Conservation (phyloP, 108 stramenopile genomes). For the Chaetoceros muelleri region DNA sequence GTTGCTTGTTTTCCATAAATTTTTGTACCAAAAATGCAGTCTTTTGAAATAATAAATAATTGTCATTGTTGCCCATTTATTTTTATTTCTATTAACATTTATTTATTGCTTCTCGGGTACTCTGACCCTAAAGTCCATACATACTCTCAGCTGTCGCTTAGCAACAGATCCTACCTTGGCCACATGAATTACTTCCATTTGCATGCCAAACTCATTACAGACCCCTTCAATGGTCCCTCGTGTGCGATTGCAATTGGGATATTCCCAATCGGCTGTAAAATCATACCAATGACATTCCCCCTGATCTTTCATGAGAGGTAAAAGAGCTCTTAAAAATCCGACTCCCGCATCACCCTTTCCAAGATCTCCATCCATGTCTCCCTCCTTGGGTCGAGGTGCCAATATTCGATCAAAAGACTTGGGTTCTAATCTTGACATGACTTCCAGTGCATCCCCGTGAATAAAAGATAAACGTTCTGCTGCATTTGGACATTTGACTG, state of each 20-base stretch:
- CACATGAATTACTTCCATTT: slow-evolving; percentile 58
- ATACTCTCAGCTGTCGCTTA: slow-evolving; percentile 73
- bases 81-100: too few species aligned
- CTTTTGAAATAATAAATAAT: too few species aligned
- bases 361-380: slow-evolving; percentile 65
- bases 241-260: slow-evolving; percentile 52
- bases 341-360: slow-evolving; percentile 61
- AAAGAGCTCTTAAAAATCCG: slow-evolving; percentile 39
- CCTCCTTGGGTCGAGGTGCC: slow-evolving; percentile 80
- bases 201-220: slow-evolving; percentile 35
- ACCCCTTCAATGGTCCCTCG: slow-evolving; percentile 32
- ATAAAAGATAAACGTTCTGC: slow-evolving; percentile 54
- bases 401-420: slow-evolving; percentile 59
- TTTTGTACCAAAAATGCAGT: too few species aligned
- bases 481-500: slow-evolving; percentile 58
- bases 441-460: slow-evolving; percentile 63
- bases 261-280: slow-evolving; percentile 72
- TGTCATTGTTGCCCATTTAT: too few species aligned
- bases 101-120: too few species aligned
- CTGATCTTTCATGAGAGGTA: slow-evolving; percentile 56
- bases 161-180: slow-evolving; percentile 73
- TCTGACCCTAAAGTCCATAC: slow-evolving; percentile 58
- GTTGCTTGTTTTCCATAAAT: too few species aligned
- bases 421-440: slow-evolving; percentile 33
- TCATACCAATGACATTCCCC: slow-evolving; percentile 84